Conservation (phyloP, 2,329 filamentous ascomycete species). For the Trichoderma sp. region DNA sequence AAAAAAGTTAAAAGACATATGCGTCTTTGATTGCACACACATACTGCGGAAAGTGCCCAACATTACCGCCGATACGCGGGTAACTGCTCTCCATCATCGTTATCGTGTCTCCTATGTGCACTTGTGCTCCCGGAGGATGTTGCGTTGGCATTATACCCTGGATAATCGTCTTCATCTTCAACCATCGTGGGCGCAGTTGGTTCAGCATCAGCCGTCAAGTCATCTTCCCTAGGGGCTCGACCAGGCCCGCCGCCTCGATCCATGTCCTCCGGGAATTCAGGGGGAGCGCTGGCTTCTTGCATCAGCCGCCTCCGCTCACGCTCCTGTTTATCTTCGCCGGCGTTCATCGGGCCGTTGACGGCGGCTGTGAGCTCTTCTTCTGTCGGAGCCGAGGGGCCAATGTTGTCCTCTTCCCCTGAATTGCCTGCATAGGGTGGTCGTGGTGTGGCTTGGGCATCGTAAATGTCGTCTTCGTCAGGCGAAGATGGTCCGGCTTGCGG, state of each 20-base stretch:
- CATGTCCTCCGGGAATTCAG: constrained; percentile 57
- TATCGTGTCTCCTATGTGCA: background rate
- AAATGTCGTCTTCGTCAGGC: constrained; percentile 51
- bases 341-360: background rate
- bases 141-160: constrained; percentile 32
- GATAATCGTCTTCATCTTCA: constrained; percentile 55
- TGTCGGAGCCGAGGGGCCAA: constrained; percentile 46
- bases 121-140: constrained; percentile 28
- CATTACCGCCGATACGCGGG: constrained; percentile 44
- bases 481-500: constrained; percentile 47
- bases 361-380: constrained; percentile 44
- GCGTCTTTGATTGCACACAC: background rate
- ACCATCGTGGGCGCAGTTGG: constrained; percentile 61
- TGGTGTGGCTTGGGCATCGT: constrained; percentile 48
- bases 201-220: constrained; percentile 32
- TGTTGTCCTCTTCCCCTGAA: constrained; percentile 24
- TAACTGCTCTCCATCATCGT: constrained; percentile 37
- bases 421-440: constrained; percentile 26
- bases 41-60: background rate
- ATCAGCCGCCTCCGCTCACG: constrained; percentile 67
- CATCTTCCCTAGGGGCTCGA: constrained; percentile 29
- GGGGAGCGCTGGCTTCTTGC: constrained; percentile 64
- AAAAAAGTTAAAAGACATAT: background rate
- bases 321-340: constrained; percentile 75
- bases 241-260: constrained; percentile 38